These are phyloP conservation scores for Fusarium redolens DNA, from an alignment of 2,329 filamentous ascomycete genomes.

Conservation along the genomic window DNA sequence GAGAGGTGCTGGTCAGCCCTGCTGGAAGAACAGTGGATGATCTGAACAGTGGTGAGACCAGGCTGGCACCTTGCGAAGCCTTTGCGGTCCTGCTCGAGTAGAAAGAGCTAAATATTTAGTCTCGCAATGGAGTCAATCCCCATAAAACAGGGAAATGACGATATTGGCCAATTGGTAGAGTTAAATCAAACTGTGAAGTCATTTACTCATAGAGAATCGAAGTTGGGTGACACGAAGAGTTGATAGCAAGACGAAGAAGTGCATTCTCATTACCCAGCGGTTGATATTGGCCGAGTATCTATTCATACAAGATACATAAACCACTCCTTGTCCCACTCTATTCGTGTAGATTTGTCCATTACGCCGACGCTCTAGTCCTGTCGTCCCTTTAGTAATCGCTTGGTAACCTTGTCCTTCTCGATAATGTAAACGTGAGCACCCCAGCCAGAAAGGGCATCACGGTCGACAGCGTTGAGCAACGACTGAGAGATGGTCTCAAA, in stretches of 20 bases:
- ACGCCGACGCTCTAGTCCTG: conserved; percentile 74
- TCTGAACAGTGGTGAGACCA: conserved; percentile 43
- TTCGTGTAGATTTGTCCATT: conserved; percentile 28
- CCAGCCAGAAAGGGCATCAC: conserved; percentile 97
- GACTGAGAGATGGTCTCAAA: conserved; percentile 99
- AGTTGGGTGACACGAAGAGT: neutral
- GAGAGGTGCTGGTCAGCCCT: conserved; percentile 52
- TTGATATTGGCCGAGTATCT: conserved; percentile 46
- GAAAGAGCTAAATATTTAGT: neutral
- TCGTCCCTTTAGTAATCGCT: conserved; percentile 96
- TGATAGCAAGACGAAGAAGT: conserved; percentile 12
- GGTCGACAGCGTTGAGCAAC: conserved; percentile 93
- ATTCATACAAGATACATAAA: conserved; percentile 51
- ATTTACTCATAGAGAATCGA: neutral
- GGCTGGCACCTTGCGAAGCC: conserved; percentile 53
- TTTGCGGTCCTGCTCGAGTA: conserved; percentile 49
- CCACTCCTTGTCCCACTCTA: conserved; percentile 28
- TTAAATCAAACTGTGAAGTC: neutral
- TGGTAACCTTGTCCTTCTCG: conserved; percentile 99
- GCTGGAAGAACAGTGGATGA: conserved; percentile 45
- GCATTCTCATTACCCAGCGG: conserved; percentile 45
- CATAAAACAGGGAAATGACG: neutral
- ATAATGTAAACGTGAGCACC: conserved; percentile 99
- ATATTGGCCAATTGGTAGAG: neutral
- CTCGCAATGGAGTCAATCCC: conserved; percentile 49